Conservation (phyloP, 352 stramenopile genomes). For the Blastocystis hominis region DNA sequence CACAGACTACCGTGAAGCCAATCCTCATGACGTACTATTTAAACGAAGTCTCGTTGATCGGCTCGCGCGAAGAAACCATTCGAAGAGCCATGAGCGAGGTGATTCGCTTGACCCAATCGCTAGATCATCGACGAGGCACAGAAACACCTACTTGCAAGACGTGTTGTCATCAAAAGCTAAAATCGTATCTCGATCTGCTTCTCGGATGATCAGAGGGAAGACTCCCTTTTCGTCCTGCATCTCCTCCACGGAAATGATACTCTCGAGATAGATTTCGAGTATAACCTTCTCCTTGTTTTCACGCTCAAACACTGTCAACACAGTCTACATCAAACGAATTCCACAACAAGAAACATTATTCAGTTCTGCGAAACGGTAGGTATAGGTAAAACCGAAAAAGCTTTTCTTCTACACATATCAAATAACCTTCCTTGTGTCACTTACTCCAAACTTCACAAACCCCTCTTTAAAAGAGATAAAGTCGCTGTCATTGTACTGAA, state of each 20-base stretch:
- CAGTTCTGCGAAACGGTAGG: not conserved
- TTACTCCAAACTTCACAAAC: not conserved
- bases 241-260: not conserved
- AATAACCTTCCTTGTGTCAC: not conserved
- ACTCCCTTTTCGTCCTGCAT: constrained; percentile 3
- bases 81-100: constrained; percentile 9
- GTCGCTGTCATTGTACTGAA: constrained; percentile 46
- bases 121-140: not conserved
- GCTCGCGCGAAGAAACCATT: constrained; percentile 2
- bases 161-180: constrained; percentile 23
- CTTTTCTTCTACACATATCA: not conserved
- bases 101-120: constrained; percentile 24
- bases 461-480: constrained; percentile 25
- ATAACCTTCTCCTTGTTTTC: not conserved
- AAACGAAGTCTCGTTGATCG: not conserved
- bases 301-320: not conserved
- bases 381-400: constrained; percentile 12
- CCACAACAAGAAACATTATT: not conserved
- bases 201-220: not conserved
- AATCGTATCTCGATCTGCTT: not conserved
- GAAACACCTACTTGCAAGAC: not conserved
- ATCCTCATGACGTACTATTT: not conserved
- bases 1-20: not conserved
- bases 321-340: not conserved
- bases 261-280: not conserved